Evolutionary conservation across 1,139 yeast species (phyloP).

Genomic region (Insectozyma bohioensis): DNA sequence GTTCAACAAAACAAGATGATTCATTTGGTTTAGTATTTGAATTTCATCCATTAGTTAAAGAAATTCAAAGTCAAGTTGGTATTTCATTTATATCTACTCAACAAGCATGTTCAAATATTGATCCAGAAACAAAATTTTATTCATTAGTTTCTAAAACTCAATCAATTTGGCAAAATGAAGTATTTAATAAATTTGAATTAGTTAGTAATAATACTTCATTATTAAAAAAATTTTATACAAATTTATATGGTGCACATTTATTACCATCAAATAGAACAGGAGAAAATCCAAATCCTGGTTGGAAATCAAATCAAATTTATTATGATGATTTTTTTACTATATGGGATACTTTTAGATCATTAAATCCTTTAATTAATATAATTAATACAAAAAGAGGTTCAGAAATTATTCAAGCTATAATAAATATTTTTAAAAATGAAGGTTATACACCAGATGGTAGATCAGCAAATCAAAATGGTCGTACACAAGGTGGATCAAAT

Average conservation of each 20-base stretch:
- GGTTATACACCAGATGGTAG: constrained; percentile 43
- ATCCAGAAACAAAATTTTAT: constrained; percentile 17
- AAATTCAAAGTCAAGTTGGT: constrained; percentile 26
- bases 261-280: constrained; percentile 39
- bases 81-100: constrained; percentile 30
- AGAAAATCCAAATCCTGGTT: constrained; percentile 27
- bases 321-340: constrained; percentile 42
- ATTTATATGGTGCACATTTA: constrained; percentile 34
- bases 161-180: constrained; percentile 26
- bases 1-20: constrained; percentile 14
- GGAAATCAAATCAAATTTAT: constrained; percentile 23
- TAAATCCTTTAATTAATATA: constrained; percentile 31
- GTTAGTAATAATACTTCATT: constrained; percentile 21
- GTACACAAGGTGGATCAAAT: constrained; percentile 42
- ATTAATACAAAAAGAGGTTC: constrained; percentile 29
- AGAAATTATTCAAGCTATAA: constrained; percentile 30
- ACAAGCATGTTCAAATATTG: constrained; percentile 31
- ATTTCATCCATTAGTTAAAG: constrained; percentile 16
- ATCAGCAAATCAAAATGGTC: constrained; percentile 37
- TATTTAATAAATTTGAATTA: constrained; percentile 23
- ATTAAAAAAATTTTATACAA: constrained; percentile 25
- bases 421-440: constrained; percentile 30
- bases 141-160: constrained; percentile 21
- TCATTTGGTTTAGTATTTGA: constrained; percentile 23
- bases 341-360: constrained; percentile 40